These are phyloP conservation scores for Kalanchoe fedtschenkoi DNA, from an alignment of 164 flowering plant genomes.

Conservation along the genomic window DNA sequence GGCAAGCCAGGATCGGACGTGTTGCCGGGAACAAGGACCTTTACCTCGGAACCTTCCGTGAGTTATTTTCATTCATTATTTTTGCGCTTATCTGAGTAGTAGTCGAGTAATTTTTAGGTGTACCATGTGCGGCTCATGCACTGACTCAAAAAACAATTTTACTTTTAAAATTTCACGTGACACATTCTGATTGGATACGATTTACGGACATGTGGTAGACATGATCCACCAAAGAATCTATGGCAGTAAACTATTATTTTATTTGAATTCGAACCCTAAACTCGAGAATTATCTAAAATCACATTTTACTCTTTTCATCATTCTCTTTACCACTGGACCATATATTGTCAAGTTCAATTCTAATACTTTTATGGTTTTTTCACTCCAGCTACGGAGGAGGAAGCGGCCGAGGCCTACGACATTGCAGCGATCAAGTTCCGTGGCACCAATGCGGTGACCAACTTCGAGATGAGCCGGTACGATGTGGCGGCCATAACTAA, in stretches of 20 bases:
- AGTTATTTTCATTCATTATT: neutral
- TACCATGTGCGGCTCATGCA: too few species aligned
- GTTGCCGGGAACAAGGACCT: slow-evolving; percentile 88
- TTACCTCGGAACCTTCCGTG: slow-evolving; percentile 85
- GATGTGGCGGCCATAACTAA: slow-evolving; percentile 66
- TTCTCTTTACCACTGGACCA: too few species aligned
- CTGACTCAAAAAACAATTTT: neutral
- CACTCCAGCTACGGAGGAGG: slow-evolving; percentile 81
- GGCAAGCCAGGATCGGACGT: slow-evolving; percentile 94
- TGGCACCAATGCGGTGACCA: slow-evolving; percentile 74
- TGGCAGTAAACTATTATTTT: neutral
- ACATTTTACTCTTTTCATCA: neutral
- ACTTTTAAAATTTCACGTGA: neutral
- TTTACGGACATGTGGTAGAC: too few species aligned
- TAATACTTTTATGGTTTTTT: neutral
- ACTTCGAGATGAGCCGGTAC: slow-evolving; percentile 75
- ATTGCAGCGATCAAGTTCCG: slow-evolving; percentile 88
- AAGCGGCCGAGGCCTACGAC: slow-evolving; percentile 91
- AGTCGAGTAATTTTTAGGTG: too few species aligned
- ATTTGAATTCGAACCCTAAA: neutral
- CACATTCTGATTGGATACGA: too few species aligned
- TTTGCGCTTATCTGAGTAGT: too few species aligned
- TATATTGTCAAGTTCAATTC: too few species aligned
- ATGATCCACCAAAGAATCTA: too few species aligned
- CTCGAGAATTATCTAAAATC: too few species aligned